phyloP scores from a whole-genome alignment of 306 rosid genomes.

The Arachis hypogaea region DNA sequence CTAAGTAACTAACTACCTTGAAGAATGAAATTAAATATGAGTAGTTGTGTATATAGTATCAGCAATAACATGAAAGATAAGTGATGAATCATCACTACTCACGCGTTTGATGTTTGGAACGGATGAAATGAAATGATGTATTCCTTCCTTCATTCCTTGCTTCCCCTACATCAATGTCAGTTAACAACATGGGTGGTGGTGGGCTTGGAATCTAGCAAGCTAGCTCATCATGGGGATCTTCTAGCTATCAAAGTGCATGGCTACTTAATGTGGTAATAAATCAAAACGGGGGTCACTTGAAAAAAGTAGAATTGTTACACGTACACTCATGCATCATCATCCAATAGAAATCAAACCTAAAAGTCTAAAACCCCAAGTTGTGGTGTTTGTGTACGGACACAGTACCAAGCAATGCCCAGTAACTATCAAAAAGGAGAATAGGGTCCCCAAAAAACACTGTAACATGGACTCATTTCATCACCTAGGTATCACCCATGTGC shows the following conservation, averaged over 20 bases:
- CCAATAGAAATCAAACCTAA: conserved; percentile 12
- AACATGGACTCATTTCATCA: conserved; percentile 60
- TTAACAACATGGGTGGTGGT: conserved; percentile 48
- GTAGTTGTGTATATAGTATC: no score
- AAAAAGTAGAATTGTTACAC: conserved; percentile 34
- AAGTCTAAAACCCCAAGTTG: conserved; percentile 44
- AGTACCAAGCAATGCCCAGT: conserved; percentile 47
- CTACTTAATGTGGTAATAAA: conserved; percentile 43
- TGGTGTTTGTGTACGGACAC: conserved; percentile 35
- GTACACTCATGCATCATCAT: conserved; percentile 17
- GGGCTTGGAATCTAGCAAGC: conserved; percentile 45
- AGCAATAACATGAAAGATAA: no score
- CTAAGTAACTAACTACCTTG: no score
- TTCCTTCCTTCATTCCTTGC: not conserved
- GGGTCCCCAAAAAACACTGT: conserved; percentile 43
- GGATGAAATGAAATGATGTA: conserved; percentile 18
- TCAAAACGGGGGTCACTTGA: conserved; percentile 25
- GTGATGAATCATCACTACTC: not conserved
- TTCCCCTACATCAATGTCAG: conserved; percentile 18
- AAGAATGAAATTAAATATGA: no score
- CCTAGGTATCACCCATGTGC: conserved; percentile 61
- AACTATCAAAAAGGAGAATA: conserved; percentile 44
- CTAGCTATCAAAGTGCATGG: conserved; percentile 34
- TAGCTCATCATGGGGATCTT: no score
- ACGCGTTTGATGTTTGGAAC: not conserved